A percentile compares a stretch with the other conserved stretches of the same genome.
Evolutionary conservation across 2,329 filamentous ascomycete species (phyloP).

Genomic region (Westerdykella ornata): DNA sequence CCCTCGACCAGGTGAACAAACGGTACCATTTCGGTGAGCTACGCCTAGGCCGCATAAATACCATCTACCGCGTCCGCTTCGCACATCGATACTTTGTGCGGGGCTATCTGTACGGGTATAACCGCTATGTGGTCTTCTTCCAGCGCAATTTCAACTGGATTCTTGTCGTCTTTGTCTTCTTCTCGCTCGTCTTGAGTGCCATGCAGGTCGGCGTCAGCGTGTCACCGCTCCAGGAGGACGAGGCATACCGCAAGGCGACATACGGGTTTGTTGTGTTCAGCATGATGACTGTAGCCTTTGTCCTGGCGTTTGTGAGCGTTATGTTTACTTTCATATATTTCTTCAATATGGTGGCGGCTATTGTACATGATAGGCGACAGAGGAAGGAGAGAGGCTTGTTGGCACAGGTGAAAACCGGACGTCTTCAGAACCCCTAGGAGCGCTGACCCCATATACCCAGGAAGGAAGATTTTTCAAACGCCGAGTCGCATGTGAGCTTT

Average conservation of each 20-base stretch:
- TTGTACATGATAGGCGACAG: constrained; percentile 29
- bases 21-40: constrained; percentile 35
- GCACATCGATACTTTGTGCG: constrained; percentile 31
- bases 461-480: too few relatives aligned
- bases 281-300: constrained; percentile 27
- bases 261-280: constrained; percentile 34
- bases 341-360: constrained; percentile 33
- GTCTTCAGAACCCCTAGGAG: too few relatives aligned
- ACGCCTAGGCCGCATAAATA: constrained; percentile 31
- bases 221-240: constrained; percentile 16
- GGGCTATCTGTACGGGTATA: constrained; percentile 37
- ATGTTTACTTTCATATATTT: constrained; percentile 30
- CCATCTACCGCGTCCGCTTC: constrained; percentile 31
- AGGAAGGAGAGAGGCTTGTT: constrained; percentile 30
- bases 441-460: too few relatives aligned
- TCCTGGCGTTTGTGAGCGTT: constrained; percentile 21
- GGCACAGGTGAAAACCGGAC: not conserved
- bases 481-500: too few relatives aligned
- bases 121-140: constrained; percentile 37
- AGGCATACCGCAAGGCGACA: constrained; percentile 19
- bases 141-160: constrained; percentile 36
- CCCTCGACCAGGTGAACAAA: constrained; percentile 32
- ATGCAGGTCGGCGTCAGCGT: constrained; percentile 36
- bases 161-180: constrained; percentile 34
- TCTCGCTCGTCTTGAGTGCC: constrained; percentile 31